Base-by-base conservation (phyloP, 257 asterid species). In the Salvia miltiorrhiza region DNA sequence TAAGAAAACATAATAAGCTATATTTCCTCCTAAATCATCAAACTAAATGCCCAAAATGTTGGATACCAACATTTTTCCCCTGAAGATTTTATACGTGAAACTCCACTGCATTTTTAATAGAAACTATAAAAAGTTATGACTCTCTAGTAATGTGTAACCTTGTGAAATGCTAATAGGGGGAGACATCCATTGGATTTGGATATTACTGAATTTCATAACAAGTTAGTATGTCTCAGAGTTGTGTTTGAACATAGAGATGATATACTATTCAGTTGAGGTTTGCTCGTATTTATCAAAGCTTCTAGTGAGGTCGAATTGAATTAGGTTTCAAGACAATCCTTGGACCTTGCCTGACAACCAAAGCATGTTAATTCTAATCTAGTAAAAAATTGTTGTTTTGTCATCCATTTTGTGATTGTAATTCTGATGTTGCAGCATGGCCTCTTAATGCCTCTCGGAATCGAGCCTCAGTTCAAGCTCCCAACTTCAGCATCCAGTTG, bases 391-490 rank as follows among this genome's bases (percentile, higher is more conserved):
- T 47, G 3, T 11, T 48, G 26, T 11, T 26, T 45, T n/a, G 13
- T 39, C 33, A 62, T 5, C 37, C 5, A 14, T 24, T 39, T 49
- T 13, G 19, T 1, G 4, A n/a, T 39, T 50, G 40, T 12, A 21
- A 23, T 35, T 54, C 16, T 39, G 69, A 44, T 53, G 41, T 47
- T 76, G 67, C 89, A 91, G 96, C 71, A 0, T 89, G 85, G 90
- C 93, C 96, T 6, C 82, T 91, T 63, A 81, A 60, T 69, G 87
- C 82, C 58, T n/a, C 75, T 89, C 28, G 96, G 95, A 44, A 77
- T 91, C 77, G 97, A 87, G 81, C 95, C 96, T 3, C 75, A 81
- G 63, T 84, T 89, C 80, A 70, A 72, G 73, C 62, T 87, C 70
- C 96, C 97, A 23, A 76, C 80, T 84, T 85, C 95, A 41, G 81